Conservation (phyloP, 1,139 yeast species). For the Yamadazyma dendronema region DNA sequence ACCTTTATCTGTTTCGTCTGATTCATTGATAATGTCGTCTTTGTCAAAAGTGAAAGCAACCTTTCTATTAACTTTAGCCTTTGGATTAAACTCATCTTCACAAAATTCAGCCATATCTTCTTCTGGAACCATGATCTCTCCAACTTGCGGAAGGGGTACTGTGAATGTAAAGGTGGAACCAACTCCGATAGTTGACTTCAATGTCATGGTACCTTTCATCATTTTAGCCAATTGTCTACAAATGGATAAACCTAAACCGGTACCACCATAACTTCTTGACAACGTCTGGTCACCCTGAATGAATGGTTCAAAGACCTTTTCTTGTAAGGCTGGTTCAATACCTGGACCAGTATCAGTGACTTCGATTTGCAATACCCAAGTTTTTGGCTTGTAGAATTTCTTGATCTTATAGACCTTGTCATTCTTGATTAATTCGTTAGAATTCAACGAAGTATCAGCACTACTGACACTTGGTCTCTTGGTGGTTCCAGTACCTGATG, state of each 20-base stretch:
- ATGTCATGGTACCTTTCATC: slow-evolving; percentile 80
- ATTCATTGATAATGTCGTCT: slow-evolving; percentile 12
- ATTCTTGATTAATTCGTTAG: slow-evolving; percentile 28
- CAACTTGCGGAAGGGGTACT: slow-evolving; percentile 73
- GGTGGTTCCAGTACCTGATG: slow-evolving; percentile 7
- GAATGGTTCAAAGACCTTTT: slow-evolving; percentile 90
- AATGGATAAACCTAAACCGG: slow-evolving; percentile 91
- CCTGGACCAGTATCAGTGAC: slow-evolving; percentile 95
- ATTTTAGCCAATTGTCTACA: slow-evolving; percentile 86
- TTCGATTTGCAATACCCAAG: slow-evolving; percentile 68
- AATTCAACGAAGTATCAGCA: slow-evolving; percentile 14
- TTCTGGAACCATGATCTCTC: slow-evolving; percentile 49
- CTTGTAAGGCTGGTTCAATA: slow-evolving; percentile 73
- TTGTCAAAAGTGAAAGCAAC: slow-evolving; percentile 32
- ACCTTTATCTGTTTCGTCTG: slow-evolving; percentile 3
- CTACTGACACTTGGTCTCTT: slow-evolving; percentile 15
- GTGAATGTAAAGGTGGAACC: slow-evolving; percentile 83
- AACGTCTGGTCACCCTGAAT: slow-evolving; percentile 96
- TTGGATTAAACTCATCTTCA: slow-evolving; percentile 45
- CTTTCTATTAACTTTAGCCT: slow-evolving; percentile 34
- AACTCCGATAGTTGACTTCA: slow-evolving; percentile 65
- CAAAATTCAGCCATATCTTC: slow-evolving; percentile 40
- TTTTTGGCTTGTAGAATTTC: slow-evolving; percentile 38
- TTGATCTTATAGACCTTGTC: slow-evolving; percentile 36
- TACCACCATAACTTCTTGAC: slow-evolving; percentile 90